phyloP scores from a whole-genome alignment of 2,329 filamentous ascomycete genomes.

The Juglanconis sp. region DNA sequence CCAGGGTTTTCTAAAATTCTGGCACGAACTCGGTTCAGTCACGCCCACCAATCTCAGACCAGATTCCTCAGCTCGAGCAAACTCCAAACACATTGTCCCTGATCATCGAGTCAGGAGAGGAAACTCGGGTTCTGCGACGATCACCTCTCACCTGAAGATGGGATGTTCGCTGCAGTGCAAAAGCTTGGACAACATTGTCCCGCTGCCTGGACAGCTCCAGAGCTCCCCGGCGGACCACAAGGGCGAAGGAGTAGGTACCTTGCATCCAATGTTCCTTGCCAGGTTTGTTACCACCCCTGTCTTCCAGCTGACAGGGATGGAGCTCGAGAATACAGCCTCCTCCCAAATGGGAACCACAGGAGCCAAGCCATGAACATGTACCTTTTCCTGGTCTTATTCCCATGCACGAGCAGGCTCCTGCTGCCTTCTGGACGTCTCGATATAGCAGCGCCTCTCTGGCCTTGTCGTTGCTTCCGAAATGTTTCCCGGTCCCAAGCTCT shows the following conservation, averaged over 20 bases:
- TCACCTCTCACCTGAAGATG: not conserved
- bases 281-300: conserved; percentile 19
- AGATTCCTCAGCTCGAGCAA: not conserved
- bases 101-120: conserved; percentile 8
- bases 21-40: conserved; percentile 2
- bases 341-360: conserved; percentile 15
- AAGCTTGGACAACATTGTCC: not conserved
- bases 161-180: conserved; percentile 6
- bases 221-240: not conserved
- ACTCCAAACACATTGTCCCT: conserved; percentile 9
- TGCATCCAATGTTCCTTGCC: conserved; percentile 20
- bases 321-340: conserved; percentile 23
- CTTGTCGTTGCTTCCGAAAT: conserved; percentile 31
- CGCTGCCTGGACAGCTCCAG: not conserved
- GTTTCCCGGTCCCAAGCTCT: conserved; percentile 34
- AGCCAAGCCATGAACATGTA: conserved; percentile 14
- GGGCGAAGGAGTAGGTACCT: conserved; percentile 21
- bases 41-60: conserved; percentile 3
- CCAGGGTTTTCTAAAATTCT: not conserved
- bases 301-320: conserved; percentile 26
- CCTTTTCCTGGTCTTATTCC: conserved; percentile 14
- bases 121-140: conserved; percentile 7
- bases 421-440: conserved; percentile 32
- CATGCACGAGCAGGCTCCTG: conserved; percentile 18
- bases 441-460: conserved; percentile 39